phyloP scores from a whole-genome alignment of 1,139 yeast genomes.

The Yamadazyma aaseri region DNA sequence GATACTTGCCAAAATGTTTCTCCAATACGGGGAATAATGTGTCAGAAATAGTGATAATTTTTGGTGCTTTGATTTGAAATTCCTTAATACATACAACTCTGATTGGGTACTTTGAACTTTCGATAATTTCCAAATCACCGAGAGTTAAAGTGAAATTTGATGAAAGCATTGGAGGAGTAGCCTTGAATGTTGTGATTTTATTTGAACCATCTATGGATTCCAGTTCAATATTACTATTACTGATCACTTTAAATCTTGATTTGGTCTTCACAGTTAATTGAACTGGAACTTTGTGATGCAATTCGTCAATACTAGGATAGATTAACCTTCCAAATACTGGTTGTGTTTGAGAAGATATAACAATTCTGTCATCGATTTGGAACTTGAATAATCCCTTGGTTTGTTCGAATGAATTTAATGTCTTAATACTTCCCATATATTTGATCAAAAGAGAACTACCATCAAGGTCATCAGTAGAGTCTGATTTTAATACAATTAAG shows the following conservation, averaged over 20 bases:
- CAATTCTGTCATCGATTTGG: conserved; percentile 49
- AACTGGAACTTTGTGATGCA: conserved; percentile 51
- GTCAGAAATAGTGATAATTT: conserved; percentile 46
- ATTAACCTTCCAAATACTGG: conserved; percentile 61
- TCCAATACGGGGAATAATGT: conserved; percentile 47
- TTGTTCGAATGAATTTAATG: conserved; percentile 55
- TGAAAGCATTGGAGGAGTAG: conserved; percentile 57
- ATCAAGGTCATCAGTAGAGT: background rate
- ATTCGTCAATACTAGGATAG: conserved; percentile 68
- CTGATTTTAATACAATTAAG: conserved; percentile 5
- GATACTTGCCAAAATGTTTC: conserved; percentile 45
- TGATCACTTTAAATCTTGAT: conserved; percentile 46
- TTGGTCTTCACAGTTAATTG: conserved; percentile 46
- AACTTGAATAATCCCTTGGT: conserved; percentile 72
- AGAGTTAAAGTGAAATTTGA: conserved; percentile 65
- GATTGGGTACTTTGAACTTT: conserved; percentile 41
- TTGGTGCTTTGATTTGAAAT: conserved; percentile 29
- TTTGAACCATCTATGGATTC: conserved; percentile 24
- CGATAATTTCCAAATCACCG: conserved; percentile 61
- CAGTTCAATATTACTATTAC: conserved; percentile 37
- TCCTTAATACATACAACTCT: conserved; percentile 59
- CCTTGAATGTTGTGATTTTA: conserved; percentile 39
- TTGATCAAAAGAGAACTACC: conserved; percentile 8
- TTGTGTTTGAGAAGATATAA: conserved; percentile 69
- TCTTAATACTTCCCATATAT: conserved; percentile 56